Conservation (phyloP, 306 rosid species). For the Prunus fruticosa region DNA sequence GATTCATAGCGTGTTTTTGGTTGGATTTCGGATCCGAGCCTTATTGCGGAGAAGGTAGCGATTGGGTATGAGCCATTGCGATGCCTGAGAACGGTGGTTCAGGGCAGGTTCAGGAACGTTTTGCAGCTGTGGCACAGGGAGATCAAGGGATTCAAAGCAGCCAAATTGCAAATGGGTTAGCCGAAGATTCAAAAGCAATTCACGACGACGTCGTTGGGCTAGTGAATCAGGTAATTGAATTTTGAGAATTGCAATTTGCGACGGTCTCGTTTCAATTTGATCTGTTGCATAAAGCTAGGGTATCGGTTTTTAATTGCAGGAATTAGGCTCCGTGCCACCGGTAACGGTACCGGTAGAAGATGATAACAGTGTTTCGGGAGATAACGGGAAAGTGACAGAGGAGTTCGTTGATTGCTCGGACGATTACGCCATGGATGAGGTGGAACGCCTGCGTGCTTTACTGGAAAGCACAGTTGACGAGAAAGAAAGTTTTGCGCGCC, state of each 20-base stretch:
- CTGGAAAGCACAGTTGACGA: constrained; percentile 36
- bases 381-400: constrained; percentile 44
- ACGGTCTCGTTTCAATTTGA: not conserved
- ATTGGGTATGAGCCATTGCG: constrained; percentile 34
- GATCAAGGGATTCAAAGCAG: constrained; percentile 15
- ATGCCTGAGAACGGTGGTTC: constrained; percentile 59
- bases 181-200: constrained; percentile 4
- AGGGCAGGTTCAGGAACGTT: constrained; percentile 22
- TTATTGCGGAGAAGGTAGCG: constrained; percentile 22
- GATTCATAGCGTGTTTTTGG: not conserved
- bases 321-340: not conserved
- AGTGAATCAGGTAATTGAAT: constrained; percentile 35
- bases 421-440: constrained; percentile 42
- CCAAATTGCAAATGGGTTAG: constrained; percentile 24
- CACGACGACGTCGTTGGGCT: constrained; percentile 9
- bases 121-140: constrained; percentile 22
- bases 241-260: not conserved
- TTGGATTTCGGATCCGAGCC: constrained; percentile 34
- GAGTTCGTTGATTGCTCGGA: constrained; percentile 95
- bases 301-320: constrained; percentile 11
- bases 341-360: not conserved
- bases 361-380: constrained; percentile 26
- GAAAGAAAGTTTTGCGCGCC: constrained; percentile 38
- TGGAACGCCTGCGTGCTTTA: constrained; percentile 34
- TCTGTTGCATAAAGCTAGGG: not conserved